Conservation (phyloP, 768 basidiomycete species). For the Hortiboletus flavorubellus region DNA sequence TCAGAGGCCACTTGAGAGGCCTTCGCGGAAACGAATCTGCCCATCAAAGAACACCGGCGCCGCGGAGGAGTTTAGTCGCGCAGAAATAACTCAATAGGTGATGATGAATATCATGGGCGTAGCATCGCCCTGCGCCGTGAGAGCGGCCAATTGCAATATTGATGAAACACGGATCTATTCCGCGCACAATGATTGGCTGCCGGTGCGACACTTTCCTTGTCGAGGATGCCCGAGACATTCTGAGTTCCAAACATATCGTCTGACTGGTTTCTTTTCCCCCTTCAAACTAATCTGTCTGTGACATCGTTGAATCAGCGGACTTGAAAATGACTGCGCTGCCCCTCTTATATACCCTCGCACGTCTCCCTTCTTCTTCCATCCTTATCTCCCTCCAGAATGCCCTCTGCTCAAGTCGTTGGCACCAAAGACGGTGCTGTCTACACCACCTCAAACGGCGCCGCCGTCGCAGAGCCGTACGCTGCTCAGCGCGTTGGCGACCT, state of each 20-base stretch:
- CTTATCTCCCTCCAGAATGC: constrained; percentile 43
- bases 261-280: too few species aligned
- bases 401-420: constrained; percentile 56
- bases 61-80: neutral
- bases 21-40: constrained; percentile 24
- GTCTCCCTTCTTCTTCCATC: constrained; percentile 1
- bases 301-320: constrained; percentile 16
- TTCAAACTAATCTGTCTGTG: too few species aligned
- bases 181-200: neutral
- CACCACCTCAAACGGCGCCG: constrained; percentile 84
- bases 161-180: constrained; percentile 2
- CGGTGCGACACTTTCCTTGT: neutral
- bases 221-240: neutral
- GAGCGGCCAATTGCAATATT: too few species aligned
- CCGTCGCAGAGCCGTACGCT: constrained; percentile 72
- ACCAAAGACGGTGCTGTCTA: constrained; percentile 60
- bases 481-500: constrained; percentile 68
- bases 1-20: neutral
- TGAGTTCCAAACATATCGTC: too few species aligned
- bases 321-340: constrained; percentile 18
- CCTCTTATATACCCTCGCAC: constrained; percentile 13
- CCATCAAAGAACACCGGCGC: neutral
- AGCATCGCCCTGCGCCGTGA: neutral
- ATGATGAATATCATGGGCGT: too few species aligned
- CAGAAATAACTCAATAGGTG: too few species aligned